Evolutionary conservation across 1,139 yeast genomes (phyloP).

Genomic region (Pichia sp.): DNA sequence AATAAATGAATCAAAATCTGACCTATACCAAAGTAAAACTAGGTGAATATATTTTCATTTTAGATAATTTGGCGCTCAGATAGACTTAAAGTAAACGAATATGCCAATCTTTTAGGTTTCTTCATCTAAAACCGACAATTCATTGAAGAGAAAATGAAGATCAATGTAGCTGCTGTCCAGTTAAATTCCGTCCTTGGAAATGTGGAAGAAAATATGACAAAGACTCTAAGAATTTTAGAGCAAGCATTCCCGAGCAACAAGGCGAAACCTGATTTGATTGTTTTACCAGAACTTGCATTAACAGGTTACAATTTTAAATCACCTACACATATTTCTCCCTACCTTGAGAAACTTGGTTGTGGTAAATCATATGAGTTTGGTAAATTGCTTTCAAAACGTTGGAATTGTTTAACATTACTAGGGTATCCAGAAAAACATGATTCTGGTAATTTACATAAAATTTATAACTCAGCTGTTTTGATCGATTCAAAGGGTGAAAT

Average conservation of each 20-base stretch:
- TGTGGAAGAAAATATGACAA: conserved; percentile 46
- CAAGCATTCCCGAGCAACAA: conserved; percentile 18
- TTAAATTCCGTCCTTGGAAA: conserved; percentile 61
- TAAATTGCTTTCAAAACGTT: conserved; percentile 40
- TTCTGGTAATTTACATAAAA: conserved; percentile 21
- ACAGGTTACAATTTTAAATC: conserved; percentile 74
- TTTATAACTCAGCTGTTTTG: conserved; percentile 71
- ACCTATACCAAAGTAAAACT: no score
- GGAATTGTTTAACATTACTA: conserved; percentile 62
- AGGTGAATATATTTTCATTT: no score
- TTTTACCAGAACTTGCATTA: conserved; percentile 79
- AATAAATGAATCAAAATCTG: no score
- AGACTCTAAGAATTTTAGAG: conserved; percentile 40
- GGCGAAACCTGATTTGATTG: conserved; percentile 49
- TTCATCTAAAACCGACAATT: no score
- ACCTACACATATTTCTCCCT: conserved; percentile 51
- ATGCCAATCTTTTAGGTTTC: background rate
- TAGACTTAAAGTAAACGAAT: no score
- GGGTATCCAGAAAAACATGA: conserved; percentile 68
- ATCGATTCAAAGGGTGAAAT: conserved; percentile 53
- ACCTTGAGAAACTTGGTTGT: conserved; percentile 38
- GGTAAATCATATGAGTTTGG: conserved; percentile 53
- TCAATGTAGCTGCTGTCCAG: conserved; percentile 63
- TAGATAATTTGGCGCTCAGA: no score
- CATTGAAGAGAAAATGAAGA: conserved; percentile 28